These are phyloP conservation scores for Fraxinus sp. DNA, from an alignment of 305 asterid species.

Conservation along the genomic window DNA sequence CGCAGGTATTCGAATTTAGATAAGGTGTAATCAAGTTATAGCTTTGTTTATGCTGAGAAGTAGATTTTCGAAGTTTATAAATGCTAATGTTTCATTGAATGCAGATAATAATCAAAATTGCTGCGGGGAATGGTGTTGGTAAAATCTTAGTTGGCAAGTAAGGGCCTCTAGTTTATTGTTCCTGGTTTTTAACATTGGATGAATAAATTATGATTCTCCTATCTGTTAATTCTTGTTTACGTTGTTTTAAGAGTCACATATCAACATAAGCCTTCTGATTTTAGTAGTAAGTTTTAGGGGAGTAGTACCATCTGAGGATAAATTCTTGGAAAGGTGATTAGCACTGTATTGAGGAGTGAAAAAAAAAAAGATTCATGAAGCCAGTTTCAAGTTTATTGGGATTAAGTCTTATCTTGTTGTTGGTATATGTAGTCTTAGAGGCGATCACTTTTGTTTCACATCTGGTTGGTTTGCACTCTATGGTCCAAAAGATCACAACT, in stretches of 20 bases:
- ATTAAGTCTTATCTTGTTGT: background rate
- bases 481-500: background rate
- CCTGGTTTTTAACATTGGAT: constrained; percentile 16
- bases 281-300: background rate
- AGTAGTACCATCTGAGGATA: background rate
- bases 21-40: background rate
- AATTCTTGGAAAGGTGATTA: background rate
- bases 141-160: constrained; percentile 91
- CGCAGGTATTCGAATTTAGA: constrained; percentile 58
- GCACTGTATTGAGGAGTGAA: background rate
- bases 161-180: constrained; percentile 33
- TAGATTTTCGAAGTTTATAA: background rate
- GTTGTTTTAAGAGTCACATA: background rate
- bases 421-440: background rate
- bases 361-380: background rate
- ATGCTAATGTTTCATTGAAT: constrained; percentile 26
- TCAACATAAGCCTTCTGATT: background rate
- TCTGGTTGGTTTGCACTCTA: background rate
- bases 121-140: constrained; percentile 94
- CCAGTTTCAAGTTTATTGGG: background rate
- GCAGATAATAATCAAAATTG: constrained; percentile 89
- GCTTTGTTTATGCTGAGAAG: background rate
- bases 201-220: background rate
- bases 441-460: background rate
- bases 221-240: background rate